These are phyloP conservation scores for Fusarium staphyleae DNA, from an alignment of 2,329 filamentous ascomycete genomes.

Conservation along the genomic window DNA sequence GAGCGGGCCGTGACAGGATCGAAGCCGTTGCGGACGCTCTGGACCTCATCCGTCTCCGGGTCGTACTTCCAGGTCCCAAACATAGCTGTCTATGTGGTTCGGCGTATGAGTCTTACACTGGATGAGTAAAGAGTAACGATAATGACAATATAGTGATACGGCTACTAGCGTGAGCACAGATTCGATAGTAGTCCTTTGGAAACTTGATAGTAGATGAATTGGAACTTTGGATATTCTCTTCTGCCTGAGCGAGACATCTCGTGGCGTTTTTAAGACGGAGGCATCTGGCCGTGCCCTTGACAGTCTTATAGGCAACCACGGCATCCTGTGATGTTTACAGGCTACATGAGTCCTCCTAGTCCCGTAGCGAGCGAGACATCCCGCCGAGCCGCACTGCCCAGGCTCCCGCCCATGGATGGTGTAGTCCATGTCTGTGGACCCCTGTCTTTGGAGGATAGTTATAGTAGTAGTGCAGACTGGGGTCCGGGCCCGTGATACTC, in stretches of 20 bases:
- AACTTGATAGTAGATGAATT: background rate
- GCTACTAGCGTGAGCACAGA: slow-evolving; percentile 13
- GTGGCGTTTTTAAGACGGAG: slow-evolving; percentile 31
- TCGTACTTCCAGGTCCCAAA: slow-evolving; percentile 51
- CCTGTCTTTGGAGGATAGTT: slow-evolving; percentile 12
- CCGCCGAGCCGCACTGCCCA: slow-evolving; percentile 41
- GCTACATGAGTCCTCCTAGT: slow-evolving; percentile 9
- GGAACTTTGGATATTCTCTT: slow-evolving; percentile 10
- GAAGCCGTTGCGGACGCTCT: slow-evolving; percentile 47
- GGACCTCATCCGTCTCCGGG: slow-evolving; percentile 48
- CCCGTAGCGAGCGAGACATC: slow-evolving; percentile 24
- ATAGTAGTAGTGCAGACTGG: background rate
- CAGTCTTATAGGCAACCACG: slow-evolving; percentile 32
- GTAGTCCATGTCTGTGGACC: slow-evolving; percentile 1
- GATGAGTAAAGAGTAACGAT: background rate
- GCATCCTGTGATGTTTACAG: slow-evolving; percentile 13
- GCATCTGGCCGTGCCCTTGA: slow-evolving; percentile 15
- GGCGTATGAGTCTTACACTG: slow-evolving; percentile 9
- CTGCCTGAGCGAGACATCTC: slow-evolving; percentile 29
- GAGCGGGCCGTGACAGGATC: slow-evolving; percentile 50
- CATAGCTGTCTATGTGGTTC: slow-evolving; percentile 36
- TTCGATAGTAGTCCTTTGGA: background rate
- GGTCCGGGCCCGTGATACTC: background rate
- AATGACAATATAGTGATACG: slow-evolving; percentile 3
- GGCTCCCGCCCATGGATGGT: slow-evolving; percentile 38